Conservation (phyloP, 2,329 filamentous ascomycete species). For the Thelonectria rubi region DNA sequence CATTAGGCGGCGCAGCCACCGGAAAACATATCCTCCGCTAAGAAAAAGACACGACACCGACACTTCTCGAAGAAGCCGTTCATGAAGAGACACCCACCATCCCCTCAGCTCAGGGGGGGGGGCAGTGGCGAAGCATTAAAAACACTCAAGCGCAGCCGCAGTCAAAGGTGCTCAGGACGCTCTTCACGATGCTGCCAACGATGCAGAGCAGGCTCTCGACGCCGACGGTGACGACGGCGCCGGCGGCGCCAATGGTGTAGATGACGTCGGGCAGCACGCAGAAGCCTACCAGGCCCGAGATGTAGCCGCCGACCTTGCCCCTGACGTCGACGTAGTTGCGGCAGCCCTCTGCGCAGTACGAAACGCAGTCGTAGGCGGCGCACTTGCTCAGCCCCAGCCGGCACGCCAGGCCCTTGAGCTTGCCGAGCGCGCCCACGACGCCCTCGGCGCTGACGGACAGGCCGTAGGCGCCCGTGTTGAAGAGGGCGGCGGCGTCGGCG, state of each 20-base stretch:
- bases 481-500: conserved; percentile 47
- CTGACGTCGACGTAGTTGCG: conserved; percentile 50
- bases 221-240: conserved; percentile 40
- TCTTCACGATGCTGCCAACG: conserved; percentile 45
- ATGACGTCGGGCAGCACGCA: conserved; percentile 46
- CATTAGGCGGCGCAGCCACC: conserved; percentile 4
- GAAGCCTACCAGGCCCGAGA: conserved; percentile 45
- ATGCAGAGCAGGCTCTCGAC: conserved; percentile 46
- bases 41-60: neutral
- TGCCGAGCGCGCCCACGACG: conserved; percentile 41
- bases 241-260: conserved; percentile 39
- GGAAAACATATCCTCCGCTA: conserved; percentile 7
- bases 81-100: neutral
- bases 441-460: conserved; percentile 39
- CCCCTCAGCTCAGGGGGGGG: too few relatives aligned
- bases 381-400: conserved; percentile 45
- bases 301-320: conserved; percentile 42
- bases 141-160: conserved; percentile 46
- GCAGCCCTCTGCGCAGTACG: conserved; percentile 50
- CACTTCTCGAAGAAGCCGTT: neutral
- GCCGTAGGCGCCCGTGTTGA: conserved; percentile 50
- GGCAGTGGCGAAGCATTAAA: too few relatives aligned
- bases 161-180: conserved; percentile 45
- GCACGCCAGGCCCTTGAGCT: conserved; percentile 41
- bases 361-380: conserved; percentile 49